A percentile compares a stretch with the other conserved stretches of the same genome.
These are phyloP conservation scores for Cercophora sp. DNA, from an alignment of 495 filamentous ascomycete genomes.

Conservation along the genomic window DNA sequence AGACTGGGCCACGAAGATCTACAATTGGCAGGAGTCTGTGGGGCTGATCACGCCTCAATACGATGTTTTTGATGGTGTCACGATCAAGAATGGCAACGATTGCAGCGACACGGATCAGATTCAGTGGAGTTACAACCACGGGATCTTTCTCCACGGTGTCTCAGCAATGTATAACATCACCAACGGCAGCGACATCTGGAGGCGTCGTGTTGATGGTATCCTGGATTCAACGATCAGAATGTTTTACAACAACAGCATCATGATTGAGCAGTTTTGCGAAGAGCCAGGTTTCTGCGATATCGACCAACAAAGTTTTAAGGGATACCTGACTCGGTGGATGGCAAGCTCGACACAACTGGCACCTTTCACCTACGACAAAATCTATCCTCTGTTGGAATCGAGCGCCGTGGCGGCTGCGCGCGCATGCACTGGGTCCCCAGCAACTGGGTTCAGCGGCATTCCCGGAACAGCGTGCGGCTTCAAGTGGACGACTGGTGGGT, in stretches of 20 bases:
- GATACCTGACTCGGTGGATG: conserved; percentile 68
- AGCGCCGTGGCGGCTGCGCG: conserved; percentile 59
- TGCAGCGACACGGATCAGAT: conserved; percentile 59
- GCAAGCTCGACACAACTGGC: conserved; percentile 62
- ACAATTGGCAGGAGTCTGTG: conserved; percentile 60
- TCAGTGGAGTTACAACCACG: conserved; percentile 77
- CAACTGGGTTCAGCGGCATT: conserved; percentile 43
- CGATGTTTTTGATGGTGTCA: conserved; percentile 65
- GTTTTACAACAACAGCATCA: conserved; percentile 56
- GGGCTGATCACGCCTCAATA: conserved; percentile 60
- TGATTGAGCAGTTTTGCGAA: conserved; percentile 71
- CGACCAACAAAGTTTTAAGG: conserved; percentile 74
- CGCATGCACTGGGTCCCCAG: conserved; percentile 56
- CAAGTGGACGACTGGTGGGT: conserved; percentile 42
- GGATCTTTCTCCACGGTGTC: conserved; percentile 66
- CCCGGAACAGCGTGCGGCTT: conserved; percentile 49
- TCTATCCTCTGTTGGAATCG: conserved; percentile 54
- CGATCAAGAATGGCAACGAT: conserved; percentile 31
- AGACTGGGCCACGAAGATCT: conserved; percentile 69
- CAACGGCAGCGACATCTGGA: conserved; percentile 52
- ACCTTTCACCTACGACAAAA: conserved; percentile 53
- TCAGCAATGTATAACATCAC: conserved; percentile 76
- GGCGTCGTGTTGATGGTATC: conserved; percentile 51
- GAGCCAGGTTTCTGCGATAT: conserved; percentile 57
- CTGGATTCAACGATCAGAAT: conserved; percentile 50